These are phyloP conservation scores for Xylaria sp. DNA, from an alignment of 495 filamentous ascomycete genomes.

Conservation along the genomic window DNA sequence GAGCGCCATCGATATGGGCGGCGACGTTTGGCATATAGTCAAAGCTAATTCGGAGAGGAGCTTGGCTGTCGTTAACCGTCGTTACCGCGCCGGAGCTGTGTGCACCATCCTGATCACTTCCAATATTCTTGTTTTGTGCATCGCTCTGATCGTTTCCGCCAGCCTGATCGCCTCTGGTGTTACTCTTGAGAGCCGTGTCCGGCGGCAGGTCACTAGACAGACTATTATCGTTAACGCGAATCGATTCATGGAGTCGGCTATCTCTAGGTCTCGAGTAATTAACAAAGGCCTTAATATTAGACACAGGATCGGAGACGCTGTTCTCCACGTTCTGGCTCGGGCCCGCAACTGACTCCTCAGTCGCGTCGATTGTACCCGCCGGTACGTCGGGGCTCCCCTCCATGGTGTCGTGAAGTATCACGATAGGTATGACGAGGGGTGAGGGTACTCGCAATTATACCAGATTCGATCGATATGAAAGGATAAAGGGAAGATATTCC, in stretches of 20 bases:
- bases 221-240: neutral
- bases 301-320: neutral
- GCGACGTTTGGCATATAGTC: neutral
- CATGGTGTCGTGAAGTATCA: neutral
- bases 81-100: neutral
- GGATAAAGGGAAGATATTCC: neutral
- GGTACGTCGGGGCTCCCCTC: slow-evolving; percentile 1
- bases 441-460: neutral
- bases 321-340: neutral
- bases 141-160: neutral
- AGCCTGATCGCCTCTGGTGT: neutral
- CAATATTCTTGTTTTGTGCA: neutral
- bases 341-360: neutral
- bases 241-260: neutral
- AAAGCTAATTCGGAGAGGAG: neutral
- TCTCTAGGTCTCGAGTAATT: neutral
- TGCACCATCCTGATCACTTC: neutral
- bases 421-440: neutral
- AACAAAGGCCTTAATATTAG: neutral
- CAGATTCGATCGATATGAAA: neutral
- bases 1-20: slow-evolving; percentile 28
- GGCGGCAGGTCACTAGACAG: neutral
- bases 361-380: neutral
- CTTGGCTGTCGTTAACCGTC: slow-evolving; percentile 11
- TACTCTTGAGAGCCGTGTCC: neutral